These are phyloP conservation scores for Globisporangium irregulare DNA, from an alignment of 352 stramenopile species.

Conservation along the genomic window DNA sequence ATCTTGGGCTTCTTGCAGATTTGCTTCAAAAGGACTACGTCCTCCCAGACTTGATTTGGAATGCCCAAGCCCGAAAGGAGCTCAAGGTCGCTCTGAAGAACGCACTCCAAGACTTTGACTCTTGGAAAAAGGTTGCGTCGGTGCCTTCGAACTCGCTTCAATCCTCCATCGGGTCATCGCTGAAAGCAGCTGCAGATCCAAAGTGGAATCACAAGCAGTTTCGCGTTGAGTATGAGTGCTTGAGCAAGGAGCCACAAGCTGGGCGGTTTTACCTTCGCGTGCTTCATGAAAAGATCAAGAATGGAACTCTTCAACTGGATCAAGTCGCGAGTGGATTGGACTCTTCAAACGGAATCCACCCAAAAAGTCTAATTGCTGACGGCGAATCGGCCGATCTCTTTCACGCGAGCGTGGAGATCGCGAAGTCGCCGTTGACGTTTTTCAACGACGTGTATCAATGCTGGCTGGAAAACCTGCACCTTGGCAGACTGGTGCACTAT, in stretches of 20 bases:
- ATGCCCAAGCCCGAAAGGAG: slow-evolving; percentile 49
- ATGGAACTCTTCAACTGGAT: slow-evolving; percentile 60
- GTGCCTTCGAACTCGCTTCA: slow-evolving; percentile 16
- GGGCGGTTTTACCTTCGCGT: slow-evolving; percentile 69
- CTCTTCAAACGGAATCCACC: slow-evolving; percentile 31
- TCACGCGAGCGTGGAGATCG: slow-evolving; percentile 66
- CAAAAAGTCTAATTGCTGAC: slow-evolving; percentile 33
- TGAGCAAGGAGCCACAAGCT: slow-evolving; percentile 64
- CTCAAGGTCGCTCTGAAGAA: slow-evolving; percentile 45
- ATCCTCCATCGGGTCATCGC: slow-evolving; percentile 24
- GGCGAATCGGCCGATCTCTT: slow-evolving; percentile 39
- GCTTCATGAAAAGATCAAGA: slow-evolving; percentile 60
- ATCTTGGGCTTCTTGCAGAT: slow-evolving; percentile 62
- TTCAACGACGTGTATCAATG: slow-evolving; percentile 82
- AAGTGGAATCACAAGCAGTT: slow-evolving; percentile 79
- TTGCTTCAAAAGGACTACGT: slow-evolving; percentile 72
- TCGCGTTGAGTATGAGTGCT: slow-evolving; percentile 54
- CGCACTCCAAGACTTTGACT: slow-evolving; percentile 48
- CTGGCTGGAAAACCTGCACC: slow-evolving; percentile 73
- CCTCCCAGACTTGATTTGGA: slow-evolving; percentile 82
- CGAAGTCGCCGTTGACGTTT: slow-evolving; percentile 51
- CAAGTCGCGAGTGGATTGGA: slow-evolving; percentile 48
- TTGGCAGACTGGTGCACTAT: slow-evolving; percentile 35
- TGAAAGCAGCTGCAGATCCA: slow-evolving; percentile 19
- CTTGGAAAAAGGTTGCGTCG: slow-evolving; percentile 30